phyloP scores from a whole-genome alignment of 345 rosid genomes.

The Trapa bicornis region DNA sequence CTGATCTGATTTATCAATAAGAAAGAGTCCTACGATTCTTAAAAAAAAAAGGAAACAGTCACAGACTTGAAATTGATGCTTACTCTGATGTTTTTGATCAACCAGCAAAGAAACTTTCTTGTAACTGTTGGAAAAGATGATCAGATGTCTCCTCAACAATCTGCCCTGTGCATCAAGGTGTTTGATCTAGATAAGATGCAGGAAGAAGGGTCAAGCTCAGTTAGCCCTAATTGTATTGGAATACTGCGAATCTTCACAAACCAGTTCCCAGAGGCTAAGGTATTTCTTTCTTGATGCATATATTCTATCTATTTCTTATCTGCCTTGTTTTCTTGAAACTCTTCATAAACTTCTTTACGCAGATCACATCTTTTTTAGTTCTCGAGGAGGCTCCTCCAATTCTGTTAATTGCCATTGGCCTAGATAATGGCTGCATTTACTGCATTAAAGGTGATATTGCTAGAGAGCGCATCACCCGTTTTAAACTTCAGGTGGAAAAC shows the following conservation, averaged over 20 bases:
- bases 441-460: constrained; percentile 97
- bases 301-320: not conserved
- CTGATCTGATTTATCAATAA: not conserved
- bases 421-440: constrained; percentile 73
- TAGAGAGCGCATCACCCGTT: constrained; percentile 78
- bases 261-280: constrained; percentile 95
- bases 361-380: constrained; percentile 88
- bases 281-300: constrained; percentile 9
- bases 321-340: not conserved
- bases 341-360: constrained; percentile 19
- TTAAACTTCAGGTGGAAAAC: constrained; percentile 68
- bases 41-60: not conserved
- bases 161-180: constrained; percentile 79
- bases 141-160: constrained; percentile 61
- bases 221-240: constrained; percentile 73
- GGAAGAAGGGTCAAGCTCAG: constrained; percentile 66
- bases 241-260: constrained; percentile 77
- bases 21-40: not conserved
- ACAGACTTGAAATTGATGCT: not conserved
- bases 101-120: constrained; percentile 85
- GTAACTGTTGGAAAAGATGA: constrained; percentile 89
- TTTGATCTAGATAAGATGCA: constrained; percentile 87
- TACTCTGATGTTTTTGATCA: constrained; percentile 1
- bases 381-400: constrained; percentile 95
- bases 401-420: constrained; percentile 77